These are phyloP conservation scores for Pilaira anomala DNA, from an alignment of 192 early-diverging fungal species.

Conservation along the genomic window DNA sequence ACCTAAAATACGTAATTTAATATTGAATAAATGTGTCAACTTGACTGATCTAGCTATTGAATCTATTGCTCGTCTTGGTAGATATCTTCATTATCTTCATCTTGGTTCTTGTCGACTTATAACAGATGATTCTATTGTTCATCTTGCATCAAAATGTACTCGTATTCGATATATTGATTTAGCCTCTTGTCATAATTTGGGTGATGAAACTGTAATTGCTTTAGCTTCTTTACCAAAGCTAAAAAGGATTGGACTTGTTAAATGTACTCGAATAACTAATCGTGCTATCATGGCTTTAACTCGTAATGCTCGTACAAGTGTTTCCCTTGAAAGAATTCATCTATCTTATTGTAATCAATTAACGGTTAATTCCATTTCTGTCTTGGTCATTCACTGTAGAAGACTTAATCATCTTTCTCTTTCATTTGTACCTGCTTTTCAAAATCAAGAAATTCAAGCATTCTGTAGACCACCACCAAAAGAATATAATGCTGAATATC, in stretches of 20 bases:
- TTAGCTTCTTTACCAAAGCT: constrained; percentile 51
- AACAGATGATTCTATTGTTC: constrained; percentile 47
- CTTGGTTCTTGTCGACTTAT: constrained; percentile 50
- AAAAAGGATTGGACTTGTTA: constrained; percentile 54
- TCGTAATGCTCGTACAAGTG: constrained; percentile 38
- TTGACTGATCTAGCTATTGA: constrained; percentile 47
- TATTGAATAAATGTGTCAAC: constrained; percentile 50
- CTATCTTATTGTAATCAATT: constrained; percentile 52
- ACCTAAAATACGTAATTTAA: constrained; percentile 50
- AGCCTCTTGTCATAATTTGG: constrained; percentile 50
- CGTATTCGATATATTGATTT: constrained; percentile 54
- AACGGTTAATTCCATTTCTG: constrained; percentile 41
- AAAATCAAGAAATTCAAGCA: constrained; percentile 42
- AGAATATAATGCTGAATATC: constrained; percentile 50
- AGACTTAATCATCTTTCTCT: constrained; percentile 52
- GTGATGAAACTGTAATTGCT: constrained; percentile 48
- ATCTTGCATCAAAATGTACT: constrained; percentile 46
- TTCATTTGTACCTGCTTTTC: constrained; percentile 52
- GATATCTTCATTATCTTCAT: constrained; percentile 56
- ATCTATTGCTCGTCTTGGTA: constrained; percentile 44
- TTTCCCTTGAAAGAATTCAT: constrained; percentile 53
- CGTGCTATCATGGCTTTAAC: constrained; percentile 48
- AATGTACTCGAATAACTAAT: constrained; percentile 54
- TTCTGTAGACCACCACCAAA: constrained; percentile 53
- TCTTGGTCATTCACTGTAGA: constrained; percentile 45